Conservation (phyloP, 495 filamentous ascomycete genomes). For the Penicillium arizonense region DNA sequence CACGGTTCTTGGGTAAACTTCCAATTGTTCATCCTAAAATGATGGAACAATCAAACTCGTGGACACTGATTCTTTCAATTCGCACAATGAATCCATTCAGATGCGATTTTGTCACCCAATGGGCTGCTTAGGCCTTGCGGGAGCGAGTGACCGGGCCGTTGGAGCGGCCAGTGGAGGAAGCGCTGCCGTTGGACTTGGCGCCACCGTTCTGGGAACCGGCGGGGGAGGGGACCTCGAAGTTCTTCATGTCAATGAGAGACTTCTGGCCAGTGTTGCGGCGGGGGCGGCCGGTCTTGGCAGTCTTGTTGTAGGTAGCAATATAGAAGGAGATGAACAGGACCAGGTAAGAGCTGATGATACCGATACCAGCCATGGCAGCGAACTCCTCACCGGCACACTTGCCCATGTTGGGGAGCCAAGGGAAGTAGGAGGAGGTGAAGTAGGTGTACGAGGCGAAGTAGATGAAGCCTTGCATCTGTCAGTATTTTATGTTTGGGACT, state of each 20-base stretch:
- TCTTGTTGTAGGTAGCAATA: conserved; percentile 93
- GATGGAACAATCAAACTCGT: not conserved
- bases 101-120: not conserved
- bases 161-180: conserved; percentile 36
- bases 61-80: not conserved
- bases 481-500: conserved; percentile 1
- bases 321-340: conserved; percentile 99
- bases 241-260: conserved; percentile 54
- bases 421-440: conserved; percentile 91
- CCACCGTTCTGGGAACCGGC: conserved; percentile 21
- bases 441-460: conserved; percentile 97
- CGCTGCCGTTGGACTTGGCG: conserved; percentile 34
- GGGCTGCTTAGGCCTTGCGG: conserved; percentile 43
- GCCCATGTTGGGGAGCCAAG: conserved; percentile 75
- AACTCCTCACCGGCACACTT: conserved; percentile 96
- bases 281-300: conserved; percentile 58
- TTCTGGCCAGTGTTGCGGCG: conserved; percentile 51
- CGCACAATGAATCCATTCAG: not conserved
- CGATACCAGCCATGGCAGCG: conserved; percentile 90
- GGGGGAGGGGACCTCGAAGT: conserved; percentile 46
- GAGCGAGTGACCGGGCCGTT: conserved; percentile 49
- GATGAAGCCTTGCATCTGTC: conserved; percentile 64
- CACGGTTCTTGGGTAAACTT: conserved; percentile 18
- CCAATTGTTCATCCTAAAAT: conserved; percentile 1
- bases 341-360: conserved; percentile 88